Percentiles rank a stretch among this genome's conserved stretches.
These are phyloP conservation scores for Aureobasidium vineae DNA, from an alignment of 2,329 filamentous ascomycete species.

Conservation along the genomic window DNA sequence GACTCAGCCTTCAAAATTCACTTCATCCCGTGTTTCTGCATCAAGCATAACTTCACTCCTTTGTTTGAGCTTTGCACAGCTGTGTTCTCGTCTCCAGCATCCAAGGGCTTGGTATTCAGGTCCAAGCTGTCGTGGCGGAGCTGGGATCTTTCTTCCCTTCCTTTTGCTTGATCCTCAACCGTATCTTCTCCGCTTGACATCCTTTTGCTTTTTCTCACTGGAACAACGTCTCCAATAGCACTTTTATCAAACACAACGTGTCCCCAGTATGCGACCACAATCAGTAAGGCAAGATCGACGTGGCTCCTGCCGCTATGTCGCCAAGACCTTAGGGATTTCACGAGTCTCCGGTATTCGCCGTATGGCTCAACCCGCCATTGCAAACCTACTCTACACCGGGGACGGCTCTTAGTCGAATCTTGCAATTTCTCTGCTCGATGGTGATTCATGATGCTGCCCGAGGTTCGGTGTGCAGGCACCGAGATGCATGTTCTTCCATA, in stretches of 20 bases:
- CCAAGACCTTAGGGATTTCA: neutral
- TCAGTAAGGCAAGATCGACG: neutral
- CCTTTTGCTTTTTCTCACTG: neutral
- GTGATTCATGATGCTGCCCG: neutral
- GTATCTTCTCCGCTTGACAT: neutral
- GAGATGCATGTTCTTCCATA: neutral
- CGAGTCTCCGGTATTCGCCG: conserved; percentile 11
- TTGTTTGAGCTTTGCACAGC: neutral
- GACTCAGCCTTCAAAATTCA: conserved; percentile 12
- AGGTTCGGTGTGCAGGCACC: neutral
- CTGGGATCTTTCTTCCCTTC: neutral
- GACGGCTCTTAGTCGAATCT: neutral
- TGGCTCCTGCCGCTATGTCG: neutral
- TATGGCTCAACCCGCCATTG: neutral
- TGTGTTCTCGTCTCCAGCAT: neutral
- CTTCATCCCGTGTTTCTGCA: conserved; percentile 9
- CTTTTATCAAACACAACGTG: neutral
- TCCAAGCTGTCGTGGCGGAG: neutral
- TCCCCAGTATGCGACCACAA: neutral
- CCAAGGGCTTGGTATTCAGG: neutral
- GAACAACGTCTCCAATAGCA: conserved; percentile 2
- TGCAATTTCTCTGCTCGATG: neutral
- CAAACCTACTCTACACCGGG: neutral
- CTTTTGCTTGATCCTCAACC: neutral
- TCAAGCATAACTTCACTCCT: conserved; percentile 1